Percentiles rank a stretch among this genome's conserved stretches.
Evolutionary conservation across 306 rosid genomes (phyloP).

Genomic region (Begonia loranthoides): DNA sequence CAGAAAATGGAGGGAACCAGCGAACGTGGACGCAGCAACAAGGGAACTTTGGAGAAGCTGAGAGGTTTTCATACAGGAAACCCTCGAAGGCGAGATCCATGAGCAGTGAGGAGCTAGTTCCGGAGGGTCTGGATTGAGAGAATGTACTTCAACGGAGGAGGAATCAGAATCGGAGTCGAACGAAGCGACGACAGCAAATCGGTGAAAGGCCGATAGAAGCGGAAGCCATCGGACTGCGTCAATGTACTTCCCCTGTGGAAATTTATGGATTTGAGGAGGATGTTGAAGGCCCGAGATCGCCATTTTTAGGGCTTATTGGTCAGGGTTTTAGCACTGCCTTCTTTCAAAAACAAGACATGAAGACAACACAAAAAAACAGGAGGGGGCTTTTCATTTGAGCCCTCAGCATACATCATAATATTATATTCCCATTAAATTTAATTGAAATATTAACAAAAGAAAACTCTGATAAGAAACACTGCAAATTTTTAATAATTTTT

Average conservation of each 20-base stretch:
- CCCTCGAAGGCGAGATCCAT: slow-evolving; percentile 42
- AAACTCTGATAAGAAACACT: too few species aligned
- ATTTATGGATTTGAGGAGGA: slow-evolving; percentile 30
- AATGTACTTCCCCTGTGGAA: slow-evolving; percentile 55
- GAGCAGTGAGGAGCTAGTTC: slow-evolving; percentile 33
- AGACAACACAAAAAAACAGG: too few species aligned
- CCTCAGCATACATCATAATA: too few species aligned
- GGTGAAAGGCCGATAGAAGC: slow-evolving; percentile 38
- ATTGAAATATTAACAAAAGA: too few species aligned
- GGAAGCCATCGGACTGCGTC: slow-evolving; percentile 92
- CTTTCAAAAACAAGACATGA: too few species aligned
- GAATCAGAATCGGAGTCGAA: slow-evolving; percentile 45
- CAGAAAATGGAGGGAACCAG: slow-evolving; percentile 63
- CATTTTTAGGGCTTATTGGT: slow-evolving; percentile 24
- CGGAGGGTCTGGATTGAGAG: slow-evolving; percentile 22
- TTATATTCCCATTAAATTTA: too few species aligned
- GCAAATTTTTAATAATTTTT: too few species aligned
- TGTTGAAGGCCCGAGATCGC: slow-evolving; percentile 27
- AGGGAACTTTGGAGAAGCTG: slow-evolving; percentile 40
- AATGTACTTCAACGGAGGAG: slow-evolving; percentile 44
- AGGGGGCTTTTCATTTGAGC: too few species aligned
- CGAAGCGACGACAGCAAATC: slow-evolving; percentile 49
- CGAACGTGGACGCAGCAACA: slow-evolving; percentile 37
- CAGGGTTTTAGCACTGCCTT: slow-evolving; percentile 1
- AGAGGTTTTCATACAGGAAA: slow-evolving; percentile 51